These are phyloP conservation scores for Fusarium buharicum DNA, from an alignment of 2,329 filamentous ascomycete genomes.

Conservation along the genomic window DNA sequence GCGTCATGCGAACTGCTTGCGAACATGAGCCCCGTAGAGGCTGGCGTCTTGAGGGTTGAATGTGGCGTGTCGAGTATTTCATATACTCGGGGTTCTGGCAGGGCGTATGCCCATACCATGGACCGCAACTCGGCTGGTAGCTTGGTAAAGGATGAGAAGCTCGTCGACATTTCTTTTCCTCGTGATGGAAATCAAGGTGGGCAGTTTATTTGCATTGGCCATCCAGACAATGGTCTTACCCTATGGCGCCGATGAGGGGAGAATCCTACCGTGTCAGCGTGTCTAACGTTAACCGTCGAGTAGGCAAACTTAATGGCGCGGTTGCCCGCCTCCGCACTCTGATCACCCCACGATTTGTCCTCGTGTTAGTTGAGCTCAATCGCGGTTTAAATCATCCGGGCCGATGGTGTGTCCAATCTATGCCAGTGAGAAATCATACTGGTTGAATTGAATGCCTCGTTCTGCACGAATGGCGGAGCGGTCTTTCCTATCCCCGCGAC, in stretches of 20 bases:
- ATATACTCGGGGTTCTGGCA: conserved; percentile 36
- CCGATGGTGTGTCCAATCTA: conserved; percentile 11
- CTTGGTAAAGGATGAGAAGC: conserved; percentile 27
- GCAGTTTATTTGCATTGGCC: background rate
- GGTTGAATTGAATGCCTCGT: conserved; percentile 21
- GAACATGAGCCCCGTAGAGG: conserved; percentile 32
- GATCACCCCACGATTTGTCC: conserved; percentile 35
- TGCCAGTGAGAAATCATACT: conserved; percentile 9
- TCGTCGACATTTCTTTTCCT: conserved; percentile 9
- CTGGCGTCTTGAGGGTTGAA: conserved; percentile 33
- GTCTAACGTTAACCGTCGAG: background rate
- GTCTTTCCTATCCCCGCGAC: conserved; percentile 5
- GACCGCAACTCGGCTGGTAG: conserved; percentile 34
- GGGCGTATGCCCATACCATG: conserved; percentile 34
- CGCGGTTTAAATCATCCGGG: conserved; percentile 21
- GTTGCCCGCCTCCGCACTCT: conserved; percentile 13
- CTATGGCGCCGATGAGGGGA: background rate
- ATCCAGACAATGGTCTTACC: conserved; percentile 4
- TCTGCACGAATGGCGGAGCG: conserved; percentile 36
- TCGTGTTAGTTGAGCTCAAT: too few relatives aligned
- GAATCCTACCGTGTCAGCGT: background rate
- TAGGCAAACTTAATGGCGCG: conserved; percentile 12
- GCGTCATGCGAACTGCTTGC: conserved; percentile 33
- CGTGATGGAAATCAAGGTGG: background rate
- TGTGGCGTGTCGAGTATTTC: conserved; percentile 37